Conservation (phyloP, 192 early-diverging fungal genomes). For the Spinellus fusiger region DNA sequence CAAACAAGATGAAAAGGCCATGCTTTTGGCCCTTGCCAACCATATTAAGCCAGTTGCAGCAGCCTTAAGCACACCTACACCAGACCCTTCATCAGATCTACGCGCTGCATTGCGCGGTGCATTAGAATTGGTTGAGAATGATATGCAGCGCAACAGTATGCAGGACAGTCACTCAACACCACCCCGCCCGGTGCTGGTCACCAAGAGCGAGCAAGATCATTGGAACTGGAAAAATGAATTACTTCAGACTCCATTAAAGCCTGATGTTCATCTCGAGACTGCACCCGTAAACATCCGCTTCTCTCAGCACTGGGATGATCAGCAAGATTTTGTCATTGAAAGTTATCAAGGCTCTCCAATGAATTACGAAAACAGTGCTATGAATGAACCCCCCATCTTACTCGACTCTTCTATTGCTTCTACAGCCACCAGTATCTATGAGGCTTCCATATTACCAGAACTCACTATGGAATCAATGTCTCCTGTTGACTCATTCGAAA, state of each 20-base stretch:
- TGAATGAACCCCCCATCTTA: no score
- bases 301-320: neutral
- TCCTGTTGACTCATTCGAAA: no score
- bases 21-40: neutral
- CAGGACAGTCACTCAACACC: neutral
- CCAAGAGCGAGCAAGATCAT: neutral
- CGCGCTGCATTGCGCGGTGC: constrained; percentile 21
- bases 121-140: constrained; percentile 15
- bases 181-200: neutral
- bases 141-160: constrained; percentile 12
- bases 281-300: neutral
- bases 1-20: constrained; percentile 14
- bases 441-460: no score
- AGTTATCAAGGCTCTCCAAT: neutral
- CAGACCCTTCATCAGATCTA: constrained; percentile 1
- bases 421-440: no score
- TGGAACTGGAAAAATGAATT: constrained; percentile 8
- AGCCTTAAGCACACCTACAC: neutral
- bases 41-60: neutral
- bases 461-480: no score
- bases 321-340: neutral
- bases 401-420: neutral
- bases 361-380: constrained; percentile 2
- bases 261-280: neutral
- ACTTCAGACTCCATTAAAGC: neutral